Evolutionary conservation across 169 alveolate genomes (phyloP), one percentile per base, ranked within the genome.

Genomic region (Cystoisospora suis): DNA sequence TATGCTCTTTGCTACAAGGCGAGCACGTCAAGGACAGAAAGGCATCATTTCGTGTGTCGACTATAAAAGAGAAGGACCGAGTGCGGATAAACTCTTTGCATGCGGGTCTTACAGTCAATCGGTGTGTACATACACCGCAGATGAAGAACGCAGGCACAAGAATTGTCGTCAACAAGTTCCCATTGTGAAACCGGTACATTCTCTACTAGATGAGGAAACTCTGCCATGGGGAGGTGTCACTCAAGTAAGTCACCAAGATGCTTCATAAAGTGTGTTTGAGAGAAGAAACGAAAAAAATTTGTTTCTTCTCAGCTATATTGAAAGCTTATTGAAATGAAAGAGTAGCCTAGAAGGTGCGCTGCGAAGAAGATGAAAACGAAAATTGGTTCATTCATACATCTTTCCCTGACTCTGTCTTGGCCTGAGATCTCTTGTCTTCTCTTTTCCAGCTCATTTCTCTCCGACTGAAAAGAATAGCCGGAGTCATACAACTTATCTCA

Each of bases 211-310:
- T 59, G 79, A 36, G 34, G 42, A 29, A 7, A 61, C 83, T 12
- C n/a, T n/a, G n/a, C 29, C 59, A 6, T 86, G 91, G 91, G 91
- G 91, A 29, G 91, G 91, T 29, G 91, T 86, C 85, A 86, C 91
- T 29, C 91, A 86, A 59, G 91, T 81, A 32, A 36, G 88, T 34
- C 40, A 58, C 32, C 15, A 20, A 46, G 23, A 29, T 1, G 27
- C 29, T 46, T 17, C 23, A 75, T 7, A 7, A 4, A 44, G 86
- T 7, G 86, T 20, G 65, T 12, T 9, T 75, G n/a, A n/a, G n/a
- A n/a, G n/a, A n/a, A n/a, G n/a, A n/a, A n/a, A n/a, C n/a, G n/a
- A n/a, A n/a, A n/a, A n/a, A n/a, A n/a, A n/a, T n/a, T n/a, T n/a
- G n/a, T n/a, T n/a, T n/a, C n/a, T n/a, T n/a, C n/a, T n/a, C n/a